Percentiles rank a stretch among this genome's conserved stretches.
These are phyloP conservation scores for Exserohilum rostratum DNA, from an alignment of 2,329 filamentous ascomycete species.

Conservation along the genomic window DNA sequence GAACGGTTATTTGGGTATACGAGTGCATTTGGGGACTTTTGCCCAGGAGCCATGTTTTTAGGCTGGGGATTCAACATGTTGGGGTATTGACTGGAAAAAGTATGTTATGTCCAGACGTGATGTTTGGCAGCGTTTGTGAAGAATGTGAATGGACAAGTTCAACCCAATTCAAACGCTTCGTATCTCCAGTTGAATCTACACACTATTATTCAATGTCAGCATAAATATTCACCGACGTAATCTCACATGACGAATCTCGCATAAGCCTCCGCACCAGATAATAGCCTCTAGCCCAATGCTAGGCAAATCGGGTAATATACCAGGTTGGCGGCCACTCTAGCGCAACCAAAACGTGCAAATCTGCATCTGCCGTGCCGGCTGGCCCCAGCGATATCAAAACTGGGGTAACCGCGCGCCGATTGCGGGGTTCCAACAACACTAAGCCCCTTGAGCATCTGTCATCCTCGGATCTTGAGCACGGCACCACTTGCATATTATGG, in stretches of 20 bases:
- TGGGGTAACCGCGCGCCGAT: neutral
- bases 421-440: constrained; percentile 2
- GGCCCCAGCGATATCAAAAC: neutral
- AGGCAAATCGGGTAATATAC: neutral
- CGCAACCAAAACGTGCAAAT: neutral
- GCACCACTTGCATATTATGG: neutral
- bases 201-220: too few relatives aligned
- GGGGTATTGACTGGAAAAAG: neutral
- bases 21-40: neutral
- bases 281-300: neutral
- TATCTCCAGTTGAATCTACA: too few relatives aligned
- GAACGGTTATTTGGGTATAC: neutral
- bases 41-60: neutral
- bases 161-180: too few relatives aligned
- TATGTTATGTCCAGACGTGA: neutral
- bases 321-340: neutral
- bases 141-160: too few relatives aligned
- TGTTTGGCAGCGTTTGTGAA: neutral
- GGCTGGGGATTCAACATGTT: neutral
- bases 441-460: neutral
- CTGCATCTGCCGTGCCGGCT: neutral
- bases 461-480: neutral
- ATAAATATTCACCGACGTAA: too few relatives aligned
- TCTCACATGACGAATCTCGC: too few relatives aligned
- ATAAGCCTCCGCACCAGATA: neutral